A percentile compares a stretch with the other conserved stretches of the same genome.
Evolutionary conservation across 2,329 filamentous ascomycete genomes (phyloP).

Genomic region (Colletotrichum costaricense): DNA sequence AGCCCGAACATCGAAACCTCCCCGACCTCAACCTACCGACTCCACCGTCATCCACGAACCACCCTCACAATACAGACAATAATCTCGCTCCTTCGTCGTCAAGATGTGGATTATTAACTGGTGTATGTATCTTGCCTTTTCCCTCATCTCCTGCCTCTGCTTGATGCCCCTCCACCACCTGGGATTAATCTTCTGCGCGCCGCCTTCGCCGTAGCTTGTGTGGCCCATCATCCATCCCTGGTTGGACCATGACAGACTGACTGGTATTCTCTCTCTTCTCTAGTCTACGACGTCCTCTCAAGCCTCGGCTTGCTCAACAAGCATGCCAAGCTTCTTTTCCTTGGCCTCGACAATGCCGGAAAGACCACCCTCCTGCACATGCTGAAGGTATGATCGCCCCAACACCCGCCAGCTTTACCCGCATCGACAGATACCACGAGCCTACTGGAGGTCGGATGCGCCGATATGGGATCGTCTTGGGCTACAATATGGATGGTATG

Average conservation of each 20-base stretch:
- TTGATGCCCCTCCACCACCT: slow-evolving; percentile 2
- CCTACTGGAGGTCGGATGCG: slow-evolving; percentile 7
- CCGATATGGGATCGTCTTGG: neutral
- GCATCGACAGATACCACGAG: neutral
- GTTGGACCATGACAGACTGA: slow-evolving; percentile 40
- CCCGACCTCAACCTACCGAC: slow-evolving; percentile 24
- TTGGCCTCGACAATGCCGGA: slow-evolving; percentile 93
- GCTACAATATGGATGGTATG: slow-evolving; percentile 39
- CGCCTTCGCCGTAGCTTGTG: slow-evolving; percentile 35
- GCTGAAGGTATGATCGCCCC: slow-evolving; percentile 82
- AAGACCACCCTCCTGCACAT: slow-evolving; percentile 96
- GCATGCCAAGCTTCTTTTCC: slow-evolving; percentile 93
- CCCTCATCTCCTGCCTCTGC: neutral
- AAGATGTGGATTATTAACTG: slow-evolving; percentile 95
- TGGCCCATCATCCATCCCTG: slow-evolving; percentile 27
- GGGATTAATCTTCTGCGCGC: slow-evolving; percentile 10
- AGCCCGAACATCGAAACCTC: slow-evolving; percentile 26
- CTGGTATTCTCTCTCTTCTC: slow-evolving; percentile 35
- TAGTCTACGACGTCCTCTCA: slow-evolving; percentile 89
- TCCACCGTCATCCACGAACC: slow-evolving; percentile 32
- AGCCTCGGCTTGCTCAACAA: slow-evolving; percentile 92
- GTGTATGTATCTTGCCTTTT: slow-evolving; percentile 72
- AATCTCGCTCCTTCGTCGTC: slow-evolving; percentile 39
- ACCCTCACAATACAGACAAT: slow-evolving; percentile 22
- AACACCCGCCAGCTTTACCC: neutral